Evolutionary conservation across 148 eudicot species (phyloP).

Genomic region (Vaccinium macrocarpon): DNA sequence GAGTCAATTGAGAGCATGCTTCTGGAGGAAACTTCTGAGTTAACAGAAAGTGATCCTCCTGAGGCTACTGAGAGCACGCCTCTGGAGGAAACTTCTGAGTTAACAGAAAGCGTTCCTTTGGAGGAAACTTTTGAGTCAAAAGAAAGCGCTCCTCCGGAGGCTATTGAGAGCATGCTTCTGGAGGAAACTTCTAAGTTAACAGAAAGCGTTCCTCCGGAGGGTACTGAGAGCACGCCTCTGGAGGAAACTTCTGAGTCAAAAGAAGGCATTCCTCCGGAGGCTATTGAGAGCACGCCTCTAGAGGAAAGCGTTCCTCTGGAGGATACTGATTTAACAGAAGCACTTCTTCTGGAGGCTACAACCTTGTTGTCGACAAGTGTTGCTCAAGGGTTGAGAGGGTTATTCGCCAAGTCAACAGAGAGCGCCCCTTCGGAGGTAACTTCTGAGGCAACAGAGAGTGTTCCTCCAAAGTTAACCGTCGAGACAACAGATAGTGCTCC

Average conservation of each 20-base stretch:
- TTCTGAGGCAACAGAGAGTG: not conserved
- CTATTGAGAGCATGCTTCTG: too few species aligned
- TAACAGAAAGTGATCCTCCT: not conserved
- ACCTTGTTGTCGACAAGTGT: too few species aligned
- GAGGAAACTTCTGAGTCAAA: not conserved
- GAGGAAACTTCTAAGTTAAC: too few species aligned
- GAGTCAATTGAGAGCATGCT: not conserved
- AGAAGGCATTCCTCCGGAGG: not conserved
- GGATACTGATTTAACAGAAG: not conserved
- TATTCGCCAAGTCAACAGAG: not conserved
- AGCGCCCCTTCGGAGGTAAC: not conserved
- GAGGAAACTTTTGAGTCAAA: too few species aligned
- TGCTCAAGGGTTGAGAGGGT: too few species aligned
- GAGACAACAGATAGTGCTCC: not conserved
- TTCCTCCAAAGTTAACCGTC: not conserved
- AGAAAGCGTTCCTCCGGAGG: too few species aligned
- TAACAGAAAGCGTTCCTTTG: not conserved
- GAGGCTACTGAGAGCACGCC: not conserved
- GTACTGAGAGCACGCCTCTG: too few species aligned
- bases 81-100: not conserved
- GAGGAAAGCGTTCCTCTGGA: not conserved
- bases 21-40: not conserved
- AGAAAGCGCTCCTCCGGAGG: not conserved
- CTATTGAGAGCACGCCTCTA: not conserved
- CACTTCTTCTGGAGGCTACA: not conserved